phyloP scores from a whole-genome alignment of 2,329 filamentous ascomycete genomes.

The Cordyceps farinosa region DNA sequence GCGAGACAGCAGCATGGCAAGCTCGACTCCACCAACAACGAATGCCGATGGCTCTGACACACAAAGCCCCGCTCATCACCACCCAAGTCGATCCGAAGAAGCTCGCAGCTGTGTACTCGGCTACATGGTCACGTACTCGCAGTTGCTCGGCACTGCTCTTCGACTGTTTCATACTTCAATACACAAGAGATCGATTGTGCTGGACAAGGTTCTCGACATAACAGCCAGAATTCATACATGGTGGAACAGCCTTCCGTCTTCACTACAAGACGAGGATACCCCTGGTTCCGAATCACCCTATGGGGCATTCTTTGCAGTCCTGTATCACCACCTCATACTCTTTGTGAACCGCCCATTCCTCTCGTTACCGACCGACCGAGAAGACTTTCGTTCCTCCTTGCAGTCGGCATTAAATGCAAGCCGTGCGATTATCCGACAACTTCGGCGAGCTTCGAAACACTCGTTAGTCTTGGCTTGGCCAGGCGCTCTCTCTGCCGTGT shows the following conservation, averaged over 20 bases:
- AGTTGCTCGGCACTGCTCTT: constrained; percentile 22
- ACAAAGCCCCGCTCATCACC: constrained; percentile 17
- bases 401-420: constrained; percentile 30
- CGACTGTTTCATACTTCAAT: constrained; percentile 27
- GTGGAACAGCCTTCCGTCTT: constrained; percentile 26
- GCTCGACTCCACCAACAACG: background rate
- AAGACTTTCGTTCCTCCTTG: constrained; percentile 30
- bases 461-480: constrained; percentile 33
- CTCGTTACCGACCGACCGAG: constrained; percentile 28
- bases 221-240: constrained; percentile 24
- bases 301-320: constrained; percentile 27
- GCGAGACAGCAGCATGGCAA: background rate
- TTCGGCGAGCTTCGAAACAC: constrained; percentile 22
- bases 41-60: background rate
- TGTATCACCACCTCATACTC: constrained; percentile 32
- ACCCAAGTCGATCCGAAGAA: constrained; percentile 16
- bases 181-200: constrained; percentile 23
- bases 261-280: constrained; percentile 20
- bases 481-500: constrained; percentile 31
- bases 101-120: constrained; percentile 20
- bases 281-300: constrained; percentile 3
- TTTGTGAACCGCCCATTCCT: constrained; percentile 34
- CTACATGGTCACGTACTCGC: constrained; percentile 23
- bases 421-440: constrained; percentile 26
- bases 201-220: constrained; percentile 23